Conservation (phyloP, 805 yeast species). For the Ogataea glucozyma region DNA sequence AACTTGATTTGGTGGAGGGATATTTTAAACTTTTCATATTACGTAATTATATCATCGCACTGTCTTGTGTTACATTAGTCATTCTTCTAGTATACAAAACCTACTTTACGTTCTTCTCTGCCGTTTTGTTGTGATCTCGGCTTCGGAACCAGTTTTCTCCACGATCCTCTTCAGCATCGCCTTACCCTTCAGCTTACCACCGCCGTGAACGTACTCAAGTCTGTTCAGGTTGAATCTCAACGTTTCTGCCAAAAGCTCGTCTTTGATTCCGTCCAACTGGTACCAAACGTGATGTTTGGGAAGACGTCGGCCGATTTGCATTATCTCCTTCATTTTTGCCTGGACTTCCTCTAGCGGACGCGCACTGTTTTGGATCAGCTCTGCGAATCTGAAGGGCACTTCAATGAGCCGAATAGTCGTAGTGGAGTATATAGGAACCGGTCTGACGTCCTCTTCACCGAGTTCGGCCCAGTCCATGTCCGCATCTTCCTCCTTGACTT, state of each 20-base stretch:
- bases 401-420: conserved; percentile 64
- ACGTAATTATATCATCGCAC: too few relatives aligned
- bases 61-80: neutral
- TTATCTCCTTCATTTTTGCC: conserved; percentile 58
- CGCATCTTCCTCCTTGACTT: conserved; percentile 24
- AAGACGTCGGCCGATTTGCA: conserved; percentile 60
- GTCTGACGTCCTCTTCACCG: conserved; percentile 43
- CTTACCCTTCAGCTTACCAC: conserved; percentile 37
- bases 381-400: conserved; percentile 66
- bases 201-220: conserved; percentile 36
- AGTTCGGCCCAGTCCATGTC: conserved; percentile 25
- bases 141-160: conserved; percentile 30
- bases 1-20: too few relatives aligned
- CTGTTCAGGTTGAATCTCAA: conserved; percentile 56
- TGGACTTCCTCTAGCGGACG: conserved; percentile 56
- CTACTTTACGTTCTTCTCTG: conserved; percentile 12
- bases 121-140: conserved; percentile 22
- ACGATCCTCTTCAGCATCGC: conserved; percentile 35
- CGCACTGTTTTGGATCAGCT: conserved; percentile 67
- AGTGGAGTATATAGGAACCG: conserved; percentile 54
- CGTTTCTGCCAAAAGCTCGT: conserved; percentile 64
- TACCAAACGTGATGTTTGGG: conserved; percentile 76
- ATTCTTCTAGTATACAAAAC: neutral
- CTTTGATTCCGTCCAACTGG: conserved; percentile 74
- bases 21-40: too few relatives aligned